Conservation (phyloP, 2,329 filamentous ascomycete genomes). For the Fusarium setosum region DNA sequence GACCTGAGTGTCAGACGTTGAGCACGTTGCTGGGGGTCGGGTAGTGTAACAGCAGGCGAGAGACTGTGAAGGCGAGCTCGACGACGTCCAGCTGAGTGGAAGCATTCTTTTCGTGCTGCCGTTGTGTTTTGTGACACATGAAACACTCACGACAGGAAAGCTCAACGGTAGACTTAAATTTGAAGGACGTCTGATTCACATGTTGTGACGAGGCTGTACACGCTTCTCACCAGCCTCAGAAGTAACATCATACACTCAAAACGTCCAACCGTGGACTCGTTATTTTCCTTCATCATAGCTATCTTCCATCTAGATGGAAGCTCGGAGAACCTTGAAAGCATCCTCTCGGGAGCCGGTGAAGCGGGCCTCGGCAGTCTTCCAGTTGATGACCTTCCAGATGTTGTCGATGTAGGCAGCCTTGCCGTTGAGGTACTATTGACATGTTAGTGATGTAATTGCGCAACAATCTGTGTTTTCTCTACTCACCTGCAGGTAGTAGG, state of each 20-base stretch:
- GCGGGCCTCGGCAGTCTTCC: slow-evolving; percentile 75
- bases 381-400: slow-evolving; percentile 84
- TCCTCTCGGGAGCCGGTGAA: slow-evolving; percentile 63
- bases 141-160: background rate
- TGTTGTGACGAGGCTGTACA: background rate
- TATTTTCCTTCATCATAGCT: background rate
- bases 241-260: background rate
- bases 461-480: background rate
- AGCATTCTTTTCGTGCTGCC: background rate
- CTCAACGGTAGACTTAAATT: background rate
- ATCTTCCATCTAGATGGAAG: slow-evolving; percentile 49
- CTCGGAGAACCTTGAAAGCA: slow-evolving; percentile 57
- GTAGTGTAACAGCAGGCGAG: slow-evolving; percentile 6
- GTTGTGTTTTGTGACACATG: background rate
- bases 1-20: slow-evolving; percentile 33
- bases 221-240: too few species aligned
- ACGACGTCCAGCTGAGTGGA: background rate
- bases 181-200: background rate
- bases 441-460: background rate
- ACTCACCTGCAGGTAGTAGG: slow-evolving; percentile 83
- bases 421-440: slow-evolving; percentile 75
- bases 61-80: background rate
- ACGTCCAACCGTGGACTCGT: background rate
- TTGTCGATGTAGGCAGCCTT: slow-evolving; percentile 81
- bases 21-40: slow-evolving; percentile 25